Evolutionary conservation across 805 yeast genomes (phyloP).

Genomic region (Barnettozyma sucrosica): DNA sequence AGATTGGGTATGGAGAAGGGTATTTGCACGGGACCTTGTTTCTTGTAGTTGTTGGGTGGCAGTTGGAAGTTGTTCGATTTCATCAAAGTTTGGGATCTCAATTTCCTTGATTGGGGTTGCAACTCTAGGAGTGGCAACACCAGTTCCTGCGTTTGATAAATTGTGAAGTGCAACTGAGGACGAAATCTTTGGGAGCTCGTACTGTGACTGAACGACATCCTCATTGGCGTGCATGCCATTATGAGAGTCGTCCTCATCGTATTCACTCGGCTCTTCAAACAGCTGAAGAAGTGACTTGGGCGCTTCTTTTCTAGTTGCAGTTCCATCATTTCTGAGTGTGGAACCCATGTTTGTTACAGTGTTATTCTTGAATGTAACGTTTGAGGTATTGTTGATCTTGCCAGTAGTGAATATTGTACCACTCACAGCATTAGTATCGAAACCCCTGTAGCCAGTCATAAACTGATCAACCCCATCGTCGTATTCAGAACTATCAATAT

Average conservation of each 20-base stretch:
- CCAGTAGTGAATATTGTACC: slow-evolving; percentile 14
- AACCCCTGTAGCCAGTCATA: slow-evolving; percentile 22
- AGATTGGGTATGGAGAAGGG: slow-evolving; percentile 22
- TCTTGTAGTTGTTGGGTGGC: slow-evolving; percentile 12
- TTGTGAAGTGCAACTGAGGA: slow-evolving; percentile 19
- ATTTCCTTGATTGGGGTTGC: slow-evolving; percentile 56
- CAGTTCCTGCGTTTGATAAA: slow-evolving; percentile 10
- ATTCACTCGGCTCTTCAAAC: slow-evolving; percentile 49
- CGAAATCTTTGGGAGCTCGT: slow-evolving; percentile 19
- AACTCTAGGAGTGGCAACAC: slow-evolving; percentile 25
- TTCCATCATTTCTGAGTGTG: slow-evolving; percentile 23
- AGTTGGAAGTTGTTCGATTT: slow-evolving; percentile 26
- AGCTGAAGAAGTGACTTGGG: slow-evolving; percentile 69
- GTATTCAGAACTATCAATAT: slow-evolving; percentile 18
- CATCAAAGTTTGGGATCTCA: slow-evolving; percentile 68
- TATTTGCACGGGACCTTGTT: slow-evolving; percentile 28
- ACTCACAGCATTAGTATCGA: slow-evolving; percentile 7
- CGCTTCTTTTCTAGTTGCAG: slow-evolving; percentile 40
- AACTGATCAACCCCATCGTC: slow-evolving; percentile 27
- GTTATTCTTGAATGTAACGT: slow-evolving; percentile 25
- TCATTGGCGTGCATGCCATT: background rate
- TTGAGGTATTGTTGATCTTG: slow-evolving; percentile 10
- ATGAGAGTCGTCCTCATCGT: slow-evolving; percentile 21
- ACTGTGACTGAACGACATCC: slow-evolving; percentile 3
- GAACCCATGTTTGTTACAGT: slow-evolving; percentile 27